Base-by-base conservation (phyloP, 83 land plant species). In the Thuja plicata region DNA sequence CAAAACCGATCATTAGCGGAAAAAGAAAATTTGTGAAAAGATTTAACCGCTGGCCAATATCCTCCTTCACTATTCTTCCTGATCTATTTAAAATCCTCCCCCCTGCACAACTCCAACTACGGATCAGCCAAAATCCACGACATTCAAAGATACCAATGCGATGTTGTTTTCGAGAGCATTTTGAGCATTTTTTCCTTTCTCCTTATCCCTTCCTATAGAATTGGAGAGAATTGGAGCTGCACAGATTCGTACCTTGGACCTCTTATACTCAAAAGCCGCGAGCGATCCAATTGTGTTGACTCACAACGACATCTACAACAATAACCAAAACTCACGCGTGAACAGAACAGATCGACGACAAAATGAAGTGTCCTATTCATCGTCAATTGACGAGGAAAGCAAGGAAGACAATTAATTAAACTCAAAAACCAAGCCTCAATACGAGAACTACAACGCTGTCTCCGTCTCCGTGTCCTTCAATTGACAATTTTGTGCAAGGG, bases 331-430 rank as follows among this genome's bases (percentile, higher is more conserved):
- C 57, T 30, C 32, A 30, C 86, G 86, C 50, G 21, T 27, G 57
- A 48, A 48, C 5, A 24, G 37, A 30, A 48, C 5, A 54, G 15
- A 48, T 46, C 54, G 57, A 84, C 86, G 37, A 57, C 84, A 15
- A n/a, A 30, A 50, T 27, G 15, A 32, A 84, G 50, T 15, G 54
- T 43, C 85, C 52, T 10, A 82, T 13, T 82, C 54, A 32, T 34
- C 57, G 86, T 84, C 54, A 84, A 84, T 48, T 84, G 86, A 84
- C 86, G 55, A 45, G 4, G 19, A 32, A 50, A 46, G 55, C 35
- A 84, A n/a, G 86, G 35, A 34, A 76, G 0, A 3, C 5, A 11
- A 66, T 24, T 24, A 66, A 66, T 66, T 24, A 27, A 66, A 66
- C n/a, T 62, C 24, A 66, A 52, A 43, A 54, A 15, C 3, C 57